These are phyloP conservation scores for Macadamia tetraphylla DNA, from an alignment of 164 flowering plant genomes.

Conservation along the genomic window DNA sequence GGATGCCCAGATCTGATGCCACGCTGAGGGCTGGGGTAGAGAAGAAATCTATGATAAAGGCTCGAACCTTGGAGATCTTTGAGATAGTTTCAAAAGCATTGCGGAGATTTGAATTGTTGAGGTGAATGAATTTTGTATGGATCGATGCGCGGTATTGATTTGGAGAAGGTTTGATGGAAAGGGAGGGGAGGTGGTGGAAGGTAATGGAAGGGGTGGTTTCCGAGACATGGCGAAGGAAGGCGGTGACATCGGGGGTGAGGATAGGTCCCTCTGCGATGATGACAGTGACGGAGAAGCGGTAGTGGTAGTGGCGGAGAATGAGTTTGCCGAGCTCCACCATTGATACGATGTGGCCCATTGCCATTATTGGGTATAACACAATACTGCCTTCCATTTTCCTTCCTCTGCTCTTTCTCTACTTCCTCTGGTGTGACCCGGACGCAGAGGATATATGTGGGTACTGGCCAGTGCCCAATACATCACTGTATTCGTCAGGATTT, in stretches of 20 bases:
- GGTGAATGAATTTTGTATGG: conserved; percentile 20
- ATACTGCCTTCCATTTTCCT: background rate
- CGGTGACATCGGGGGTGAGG: conserved; percentile 25
- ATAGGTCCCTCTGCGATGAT: conserved; percentile 28
- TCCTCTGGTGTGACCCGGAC: too few relatives aligned
- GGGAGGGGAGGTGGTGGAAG: conserved; percentile 33
- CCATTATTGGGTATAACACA: conserved; percentile 33
- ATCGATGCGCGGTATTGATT: conserved; percentile 5
- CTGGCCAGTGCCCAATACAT: too few relatives aligned
- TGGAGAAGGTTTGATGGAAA: conserved; percentile 3
- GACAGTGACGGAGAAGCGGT: conserved; percentile 28
- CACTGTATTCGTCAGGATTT: too few relatives aligned
- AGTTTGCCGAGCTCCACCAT: conserved; percentile 49
- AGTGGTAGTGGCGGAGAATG: conserved; percentile 24
- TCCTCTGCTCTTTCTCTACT: background rate
- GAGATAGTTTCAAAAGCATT: too few relatives aligned
- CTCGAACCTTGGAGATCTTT: too few relatives aligned
- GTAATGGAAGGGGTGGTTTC: conserved; percentile 30
- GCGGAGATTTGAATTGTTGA: conserved; percentile 21
- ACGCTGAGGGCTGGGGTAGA: conserved; percentile 19
- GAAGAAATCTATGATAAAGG: conserved; percentile 25
- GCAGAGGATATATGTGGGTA: too few relatives aligned
- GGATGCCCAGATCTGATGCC: conserved; percentile 27
- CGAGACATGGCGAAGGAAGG: conserved; percentile 34
- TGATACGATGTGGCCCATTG: conserved; percentile 34